Evolutionary conservation across 2,329 filamentous ascomycete species (phyloP).

Genomic region (Elsinoe arachidis): DNA sequence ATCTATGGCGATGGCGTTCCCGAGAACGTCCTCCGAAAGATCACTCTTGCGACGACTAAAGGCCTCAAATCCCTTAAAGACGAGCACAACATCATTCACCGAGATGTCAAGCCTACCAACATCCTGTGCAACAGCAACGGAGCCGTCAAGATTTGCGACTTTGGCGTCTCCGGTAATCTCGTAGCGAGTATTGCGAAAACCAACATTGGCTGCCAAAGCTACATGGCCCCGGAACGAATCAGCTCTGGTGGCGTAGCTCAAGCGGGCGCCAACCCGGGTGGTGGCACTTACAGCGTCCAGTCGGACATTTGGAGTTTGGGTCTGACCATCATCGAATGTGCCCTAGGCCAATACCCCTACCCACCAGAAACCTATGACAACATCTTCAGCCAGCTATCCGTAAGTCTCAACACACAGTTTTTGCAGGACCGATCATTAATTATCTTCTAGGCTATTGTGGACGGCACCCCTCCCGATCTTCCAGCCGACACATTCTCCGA

Average conservation of each 20-base stretch:
- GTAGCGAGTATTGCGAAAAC: constrained; percentile 97
- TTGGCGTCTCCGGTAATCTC: constrained; percentile 91
- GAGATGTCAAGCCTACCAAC: constrained; percentile 98
- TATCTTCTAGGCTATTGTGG: constrained; percentile 73
- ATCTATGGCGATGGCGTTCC: constrained; percentile 85
- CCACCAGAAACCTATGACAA: constrained; percentile 96
- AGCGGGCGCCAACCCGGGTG: constrained; percentile 56
- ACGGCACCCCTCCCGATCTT: constrained; percentile 87
- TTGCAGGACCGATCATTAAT: not conserved
- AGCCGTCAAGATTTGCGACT: constrained; percentile 97
- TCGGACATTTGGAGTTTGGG: constrained; percentile 97
- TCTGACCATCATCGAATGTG: constrained; percentile 90
- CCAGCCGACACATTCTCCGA: constrained; percentile 71
- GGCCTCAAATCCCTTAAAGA: constrained; percentile 91
- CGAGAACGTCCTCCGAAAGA: constrained; percentile 79
- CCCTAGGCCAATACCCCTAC: constrained; percentile 88
- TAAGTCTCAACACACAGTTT: constrained; percentile 46
- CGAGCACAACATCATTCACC: constrained; percentile 97
- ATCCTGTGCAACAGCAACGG: constrained; percentile 84
- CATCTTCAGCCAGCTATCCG: constrained; percentile 93
- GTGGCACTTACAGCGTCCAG: constrained; percentile 92
- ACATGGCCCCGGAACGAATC: constrained; percentile 97
- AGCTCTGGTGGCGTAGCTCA: constrained; percentile 73
- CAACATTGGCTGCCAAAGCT: constrained; percentile 97
- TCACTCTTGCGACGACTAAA: constrained; percentile 81